Conservation (phyloP, 208 protist species). For the Crithidia expoeki region DNA sequence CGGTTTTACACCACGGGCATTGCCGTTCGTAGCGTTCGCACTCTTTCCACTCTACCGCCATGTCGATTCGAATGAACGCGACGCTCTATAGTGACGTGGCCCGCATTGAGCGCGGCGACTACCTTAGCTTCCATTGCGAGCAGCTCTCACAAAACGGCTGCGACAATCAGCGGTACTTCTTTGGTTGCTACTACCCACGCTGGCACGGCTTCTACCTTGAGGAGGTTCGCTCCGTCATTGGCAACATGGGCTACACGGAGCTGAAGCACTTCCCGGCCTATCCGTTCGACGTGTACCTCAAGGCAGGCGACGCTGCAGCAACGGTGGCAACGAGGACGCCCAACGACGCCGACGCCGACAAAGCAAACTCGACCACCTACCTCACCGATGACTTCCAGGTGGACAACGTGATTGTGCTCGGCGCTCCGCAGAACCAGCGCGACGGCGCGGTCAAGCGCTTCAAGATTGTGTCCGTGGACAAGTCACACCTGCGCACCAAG, state of each 20-base stretch:
- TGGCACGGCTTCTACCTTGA: slow-evolving; percentile 92
- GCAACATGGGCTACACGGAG: slow-evolving; percentile 75
- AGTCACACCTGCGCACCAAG: slow-evolving; percentile 56
- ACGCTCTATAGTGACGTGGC: slow-evolving; percentile 84
- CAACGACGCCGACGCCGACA: slow-evolving; percentile 57
- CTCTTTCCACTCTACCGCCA: slow-evolving; percentile 7
- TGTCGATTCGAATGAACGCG: slow-evolving; percentile 78
- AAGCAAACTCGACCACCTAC: slow-evolving; percentile 50
- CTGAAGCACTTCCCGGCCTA: slow-evolving; percentile 80
- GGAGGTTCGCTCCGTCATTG: slow-evolving; percentile 86
- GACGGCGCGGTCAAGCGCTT: slow-evolving; percentile 83
- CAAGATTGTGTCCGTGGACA: slow-evolving; percentile 85
- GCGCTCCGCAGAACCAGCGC: slow-evolving; percentile 78
- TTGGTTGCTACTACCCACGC: slow-evolving; percentile 89
- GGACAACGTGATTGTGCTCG: slow-evolving; percentile 69
- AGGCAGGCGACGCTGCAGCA: slow-evolving; percentile 6
- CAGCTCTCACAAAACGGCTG: slow-evolving; percentile 62
- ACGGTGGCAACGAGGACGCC: neutral
- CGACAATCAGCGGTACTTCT: slow-evolving; percentile 89
- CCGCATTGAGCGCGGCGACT: slow-evolving; percentile 82
- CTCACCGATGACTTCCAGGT: slow-evolving; percentile 87
- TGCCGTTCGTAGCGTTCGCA: neutral
- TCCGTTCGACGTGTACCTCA: slow-evolving; percentile 83
- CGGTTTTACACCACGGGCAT: neutral
- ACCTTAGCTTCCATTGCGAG: slow-evolving; percentile 83